Base-by-base conservation (phyloP, 2,329 filamentous ascomycete species). In the Microdochium bolleyi region DNA sequence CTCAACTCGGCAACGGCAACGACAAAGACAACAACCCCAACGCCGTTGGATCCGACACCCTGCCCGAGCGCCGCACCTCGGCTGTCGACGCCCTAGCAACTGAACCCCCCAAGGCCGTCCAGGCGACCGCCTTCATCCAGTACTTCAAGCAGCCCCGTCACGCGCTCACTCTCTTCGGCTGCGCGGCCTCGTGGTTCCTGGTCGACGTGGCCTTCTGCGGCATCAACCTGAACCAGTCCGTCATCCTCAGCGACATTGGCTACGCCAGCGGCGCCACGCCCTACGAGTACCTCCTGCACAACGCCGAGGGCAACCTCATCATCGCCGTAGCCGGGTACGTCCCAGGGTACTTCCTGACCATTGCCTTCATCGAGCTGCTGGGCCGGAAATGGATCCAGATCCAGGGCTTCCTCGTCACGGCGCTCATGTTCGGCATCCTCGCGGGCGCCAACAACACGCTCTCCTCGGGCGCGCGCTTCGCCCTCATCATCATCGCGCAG, bases 311-410 rank as follows among this genome's bases (percentile, higher is more conserved):
- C 3, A 85, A 85, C 64, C 66, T 85, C 52, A 83, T 85, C 54
- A 67, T 85, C 25, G 77, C 83, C 58, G 83, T 79, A 61, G 83
- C 82, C 9, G 83, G 83, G 49, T 77, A 82, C 24, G 80, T 86
- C 41, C 82, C 83, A 0, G 83, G 83, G 4, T 86, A 85, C 69
- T 85, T 81, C 81, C 71, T 83, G 32, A 83, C 80, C 1, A 79
- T 85, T n/a, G 73, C 77, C 2, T 76, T 75, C 0, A 76, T 83
- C 53, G 83, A 86, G 64, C 80, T 72, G 13, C 57, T 85, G 11
- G 83, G 83, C 16, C 80, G 83, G 55, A 84, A 83, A 65, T 73
- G 79, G 3, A 85, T 86, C 51, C 83, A 82, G 62, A 58, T 78
- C 3, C 60, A 66, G 49, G 74, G 73, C 3, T 78, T 76, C 61